phyloP scores from a whole-genome alignment of 2,329 filamentous ascomycete genomes.

The Stachybotrys chlorohalonatus region DNA sequence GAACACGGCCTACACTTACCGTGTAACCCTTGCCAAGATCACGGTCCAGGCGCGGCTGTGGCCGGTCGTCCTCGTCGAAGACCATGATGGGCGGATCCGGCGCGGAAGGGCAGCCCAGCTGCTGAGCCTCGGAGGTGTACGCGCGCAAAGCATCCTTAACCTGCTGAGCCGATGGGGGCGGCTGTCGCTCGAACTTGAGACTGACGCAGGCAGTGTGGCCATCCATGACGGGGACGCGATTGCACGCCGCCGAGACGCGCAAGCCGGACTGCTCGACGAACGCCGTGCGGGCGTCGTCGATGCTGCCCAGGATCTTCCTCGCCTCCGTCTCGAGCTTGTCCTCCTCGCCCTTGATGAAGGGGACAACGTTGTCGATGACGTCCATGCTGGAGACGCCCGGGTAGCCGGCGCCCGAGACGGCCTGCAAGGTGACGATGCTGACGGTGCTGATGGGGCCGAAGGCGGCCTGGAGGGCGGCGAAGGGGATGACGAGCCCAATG shows the following conservation, averaged over 20 bases:
- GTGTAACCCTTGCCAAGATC: slow-evolving; percentile 81
- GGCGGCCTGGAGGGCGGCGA: slow-evolving; percentile 76
- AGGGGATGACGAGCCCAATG: slow-evolving; percentile 90
- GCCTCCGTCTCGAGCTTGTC: slow-evolving; percentile 95
- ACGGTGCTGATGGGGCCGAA: slow-evolving; percentile 74
- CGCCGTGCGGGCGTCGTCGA: slow-evolving; percentile 63
- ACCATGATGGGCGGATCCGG: slow-evolving; percentile 75
- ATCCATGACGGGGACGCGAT: slow-evolving; percentile 88
- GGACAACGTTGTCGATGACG: slow-evolving; percentile 91
- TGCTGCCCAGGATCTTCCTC: slow-evolving; percentile 78
- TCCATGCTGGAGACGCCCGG: slow-evolving; percentile 90
- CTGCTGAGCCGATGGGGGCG: slow-evolving; percentile 63
- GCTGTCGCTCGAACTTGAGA: slow-evolving; percentile 67
- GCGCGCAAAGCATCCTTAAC: slow-evolving; percentile 71
- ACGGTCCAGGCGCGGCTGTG: slow-evolving; percentile 84
- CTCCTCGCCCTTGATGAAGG: slow-evolving; percentile 87
- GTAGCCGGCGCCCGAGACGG: slow-evolving; percentile 86
- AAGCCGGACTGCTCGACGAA: slow-evolving; percentile 69
- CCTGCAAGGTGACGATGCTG: slow-evolving; percentile 87
- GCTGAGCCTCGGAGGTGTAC: slow-evolving; percentile 76
- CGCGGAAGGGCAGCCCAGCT: slow-evolving; percentile 78
- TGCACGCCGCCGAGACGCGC: slow-evolving; percentile 79
- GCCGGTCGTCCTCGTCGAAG: slow-evolving; percentile 81
- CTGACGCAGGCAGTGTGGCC: slow-evolving; percentile 95
- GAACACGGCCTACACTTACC: slow-evolving; percentile 78